phyloP scores from a whole-genome alignment of 2,329 filamentous ascomycete species.

The Clarireedia monteithiana region DNA sequence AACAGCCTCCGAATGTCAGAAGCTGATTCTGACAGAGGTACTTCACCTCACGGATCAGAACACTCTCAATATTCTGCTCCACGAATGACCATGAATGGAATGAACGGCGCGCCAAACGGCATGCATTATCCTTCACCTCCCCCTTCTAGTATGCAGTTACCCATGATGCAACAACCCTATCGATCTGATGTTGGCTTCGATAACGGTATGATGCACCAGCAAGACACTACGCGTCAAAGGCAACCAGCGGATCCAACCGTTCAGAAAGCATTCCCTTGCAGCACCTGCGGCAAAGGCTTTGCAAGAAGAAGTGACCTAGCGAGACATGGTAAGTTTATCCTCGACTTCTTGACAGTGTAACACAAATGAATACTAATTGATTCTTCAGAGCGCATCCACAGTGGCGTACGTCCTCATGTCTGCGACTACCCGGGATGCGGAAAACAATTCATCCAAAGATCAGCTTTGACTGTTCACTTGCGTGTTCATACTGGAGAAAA shows the following conservation, averaged over 20 bases:
- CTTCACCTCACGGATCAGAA: conserved; percentile 30
- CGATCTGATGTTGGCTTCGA: conserved; percentile 24
- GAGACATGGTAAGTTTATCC: conserved; percentile 67
- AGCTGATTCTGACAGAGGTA: conserved; percentile 28
- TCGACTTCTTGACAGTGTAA: neutral
- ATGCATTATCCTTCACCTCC: conserved; percentile 30
- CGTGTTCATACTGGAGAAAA: conserved; percentile 97
- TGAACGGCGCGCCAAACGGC: conserved; percentile 23
- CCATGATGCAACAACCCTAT: conserved; percentile 29
- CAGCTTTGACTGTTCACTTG: conserved; percentile 88
- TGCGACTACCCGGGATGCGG: conserved; percentile 85
- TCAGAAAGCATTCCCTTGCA: conserved; percentile 76
- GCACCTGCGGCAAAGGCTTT: conserved; percentile 84
- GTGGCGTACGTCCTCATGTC: conserved; percentile 79
- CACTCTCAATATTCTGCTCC: conserved; percentile 29
- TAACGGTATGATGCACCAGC: conserved; percentile 23
- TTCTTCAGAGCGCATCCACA: conserved; percentile 82
- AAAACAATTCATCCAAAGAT: conserved; percentile 96
- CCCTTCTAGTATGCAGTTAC: conserved; percentile 29
- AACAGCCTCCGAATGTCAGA: conserved; percentile 28
- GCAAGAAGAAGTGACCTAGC: conserved; percentile 89
- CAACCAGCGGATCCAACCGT: conserved; percentile 16
- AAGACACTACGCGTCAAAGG: conserved; percentile 17
- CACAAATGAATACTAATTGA: conserved; percentile 6
- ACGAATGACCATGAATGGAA: conserved; percentile 24